phyloP scores from a whole-genome alignment of 805 yeast species.

The Metschnikowia similis region DNA sequence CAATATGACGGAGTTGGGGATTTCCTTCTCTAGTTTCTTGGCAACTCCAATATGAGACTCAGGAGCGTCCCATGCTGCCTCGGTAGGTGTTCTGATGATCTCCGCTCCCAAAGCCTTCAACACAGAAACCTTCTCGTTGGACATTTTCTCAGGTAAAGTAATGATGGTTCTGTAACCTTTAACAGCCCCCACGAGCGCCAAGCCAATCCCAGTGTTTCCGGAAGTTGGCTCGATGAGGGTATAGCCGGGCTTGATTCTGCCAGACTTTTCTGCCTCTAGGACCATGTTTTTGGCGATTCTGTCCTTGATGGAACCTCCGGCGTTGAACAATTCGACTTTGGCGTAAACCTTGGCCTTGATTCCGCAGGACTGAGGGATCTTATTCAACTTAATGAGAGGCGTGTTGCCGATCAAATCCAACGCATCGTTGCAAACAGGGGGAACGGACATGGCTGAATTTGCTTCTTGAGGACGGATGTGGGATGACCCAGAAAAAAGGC shows the following conservation, averaged over 20 bases:
- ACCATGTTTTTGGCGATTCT: conserved; percentile 86
- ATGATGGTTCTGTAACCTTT: conserved; percentile 83
- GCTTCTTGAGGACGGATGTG: not conserved
- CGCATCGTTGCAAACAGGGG: conserved; percentile 47
- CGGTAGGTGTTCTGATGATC: conserved; percentile 86
- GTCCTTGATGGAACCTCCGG: conserved; percentile 89
- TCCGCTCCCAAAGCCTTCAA: conserved; percentile 88
- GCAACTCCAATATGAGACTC: conserved; percentile 91
- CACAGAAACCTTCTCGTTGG: conserved; percentile 84
- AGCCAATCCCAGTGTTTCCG: conserved; percentile 89
- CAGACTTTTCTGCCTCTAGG: conserved; percentile 74
- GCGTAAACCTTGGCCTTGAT: conserved; percentile 69
- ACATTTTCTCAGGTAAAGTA: conserved; percentile 88
- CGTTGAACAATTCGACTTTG: conserved; percentile 77
- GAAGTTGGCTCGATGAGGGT: conserved; percentile 87
- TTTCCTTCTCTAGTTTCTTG: conserved; percentile 70
- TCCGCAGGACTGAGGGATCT: conserved; percentile 71
- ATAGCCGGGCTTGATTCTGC: conserved; percentile 78
- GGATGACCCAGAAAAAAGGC: conserved; percentile 3
- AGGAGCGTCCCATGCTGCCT: conserved; percentile 90
- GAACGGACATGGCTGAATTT: conserved; percentile 19
- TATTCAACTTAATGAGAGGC: conserved; percentile 70
- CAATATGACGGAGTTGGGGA: conserved; percentile 77
- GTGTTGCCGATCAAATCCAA: conserved; percentile 83
- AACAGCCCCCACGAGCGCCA: conserved; percentile 83